phyloP scores from a whole-genome alignment of 108 stramenopile genomes.

The Seminavis robusta region DNA sequence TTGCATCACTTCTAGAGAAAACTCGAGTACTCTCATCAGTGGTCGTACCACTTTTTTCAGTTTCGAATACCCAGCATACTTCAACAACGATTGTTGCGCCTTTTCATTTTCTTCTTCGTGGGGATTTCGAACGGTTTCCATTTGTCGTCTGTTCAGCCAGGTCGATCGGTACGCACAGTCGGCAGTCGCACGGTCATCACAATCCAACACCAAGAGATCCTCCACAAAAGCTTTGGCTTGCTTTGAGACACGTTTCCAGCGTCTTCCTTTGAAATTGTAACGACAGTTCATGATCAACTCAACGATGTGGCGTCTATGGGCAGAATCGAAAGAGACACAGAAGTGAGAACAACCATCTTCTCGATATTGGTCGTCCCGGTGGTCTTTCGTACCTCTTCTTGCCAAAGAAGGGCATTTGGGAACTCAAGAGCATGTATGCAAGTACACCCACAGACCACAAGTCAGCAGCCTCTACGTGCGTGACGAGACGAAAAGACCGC shows the following conservation, averaged over 20 bases:
- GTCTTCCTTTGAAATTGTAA: constrained; percentile 31
- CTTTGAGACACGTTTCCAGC: constrained; percentile 39
- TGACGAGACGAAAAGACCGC: too few relatives aligned
- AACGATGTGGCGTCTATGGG: constrained; percentile 24
- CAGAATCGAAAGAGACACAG: too few relatives aligned
- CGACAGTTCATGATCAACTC: constrained; percentile 42
- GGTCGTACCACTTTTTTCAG: constrained; percentile 62
- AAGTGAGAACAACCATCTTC: too few relatives aligned
- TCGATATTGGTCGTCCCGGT: too few relatives aligned
- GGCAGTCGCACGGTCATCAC: constrained; percentile 17
- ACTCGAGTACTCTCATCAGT: too few relatives aligned
- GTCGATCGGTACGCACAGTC: constrained; percentile 1
- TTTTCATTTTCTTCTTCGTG: constrained; percentile 32
- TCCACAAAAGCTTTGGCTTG: constrained; percentile 44
- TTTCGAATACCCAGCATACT: constrained; percentile 47
- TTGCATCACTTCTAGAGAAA: too few relatives aligned
- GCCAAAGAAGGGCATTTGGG: constrained; percentile 73
- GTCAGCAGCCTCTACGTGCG: constrained; percentile 67
- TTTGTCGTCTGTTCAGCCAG: constrained; percentile 30
- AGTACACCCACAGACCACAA: constrained; percentile 81
- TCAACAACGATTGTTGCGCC: constrained; percentile 38
- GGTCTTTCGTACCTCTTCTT: constrained; percentile 34
- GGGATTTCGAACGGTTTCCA: constrained; percentile 31
- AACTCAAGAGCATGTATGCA: constrained; percentile 70
- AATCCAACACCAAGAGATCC: constrained; percentile 32